Evolutionary conservation across 2,329 filamentous ascomycete genomes (phyloP).

Genomic region (Leptosphaerulina australis): DNA sequence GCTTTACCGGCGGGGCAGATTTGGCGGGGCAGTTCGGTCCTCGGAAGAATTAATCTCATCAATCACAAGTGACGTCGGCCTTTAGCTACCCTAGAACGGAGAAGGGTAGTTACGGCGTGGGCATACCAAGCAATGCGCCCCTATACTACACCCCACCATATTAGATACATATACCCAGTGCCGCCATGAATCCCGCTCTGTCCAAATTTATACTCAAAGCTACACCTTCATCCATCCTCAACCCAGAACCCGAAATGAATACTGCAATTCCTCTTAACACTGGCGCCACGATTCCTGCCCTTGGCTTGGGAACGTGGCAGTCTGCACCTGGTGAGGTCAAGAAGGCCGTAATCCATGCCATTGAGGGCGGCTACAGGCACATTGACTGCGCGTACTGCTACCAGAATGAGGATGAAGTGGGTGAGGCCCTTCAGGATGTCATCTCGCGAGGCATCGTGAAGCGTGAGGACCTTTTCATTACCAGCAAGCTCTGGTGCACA

Average conservation of each 20-base stretch:
- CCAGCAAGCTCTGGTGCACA: slow-evolving; percentile 84
- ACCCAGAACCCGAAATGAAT: slow-evolving; percentile 49
- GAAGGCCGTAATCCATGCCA: slow-evolving; percentile 55
- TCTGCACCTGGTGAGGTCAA: slow-evolving; percentile 55
- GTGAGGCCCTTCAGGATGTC: slow-evolving; percentile 75
- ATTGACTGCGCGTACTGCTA: slow-evolving; percentile 79
- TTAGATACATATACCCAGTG: slow-evolving; percentile 36
- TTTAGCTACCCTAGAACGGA: slow-evolving; percentile 16
- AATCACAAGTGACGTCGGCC: slow-evolving; percentile 34
- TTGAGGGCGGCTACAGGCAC: slow-evolving; percentile 58
- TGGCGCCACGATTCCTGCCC: slow-evolving; percentile 47
- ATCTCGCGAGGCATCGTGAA: slow-evolving; percentile 71
- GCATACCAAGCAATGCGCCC: slow-evolving; percentile 15
- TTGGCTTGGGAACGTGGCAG: slow-evolving; percentile 50
- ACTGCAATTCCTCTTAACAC: slow-evolving; percentile 50
- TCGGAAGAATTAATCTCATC: slow-evolving; percentile 45
- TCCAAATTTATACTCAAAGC: slow-evolving; percentile 49
- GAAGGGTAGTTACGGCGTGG: slow-evolving; percentile 11
- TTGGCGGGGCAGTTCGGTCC: slow-evolving; percentile 30
- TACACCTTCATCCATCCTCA: slow-evolving; percentile 45
- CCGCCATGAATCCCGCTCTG: slow-evolving; percentile 48
- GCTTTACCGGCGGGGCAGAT: slow-evolving; percentile 28
- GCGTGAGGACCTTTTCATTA: slow-evolving; percentile 81
- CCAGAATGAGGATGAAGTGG: slow-evolving; percentile 83
- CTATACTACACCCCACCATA: slow-evolving; percentile 16